Conservation (phyloP, 192 early-diverging fungal genomes). For the Mortierella hygrophila region DNA sequence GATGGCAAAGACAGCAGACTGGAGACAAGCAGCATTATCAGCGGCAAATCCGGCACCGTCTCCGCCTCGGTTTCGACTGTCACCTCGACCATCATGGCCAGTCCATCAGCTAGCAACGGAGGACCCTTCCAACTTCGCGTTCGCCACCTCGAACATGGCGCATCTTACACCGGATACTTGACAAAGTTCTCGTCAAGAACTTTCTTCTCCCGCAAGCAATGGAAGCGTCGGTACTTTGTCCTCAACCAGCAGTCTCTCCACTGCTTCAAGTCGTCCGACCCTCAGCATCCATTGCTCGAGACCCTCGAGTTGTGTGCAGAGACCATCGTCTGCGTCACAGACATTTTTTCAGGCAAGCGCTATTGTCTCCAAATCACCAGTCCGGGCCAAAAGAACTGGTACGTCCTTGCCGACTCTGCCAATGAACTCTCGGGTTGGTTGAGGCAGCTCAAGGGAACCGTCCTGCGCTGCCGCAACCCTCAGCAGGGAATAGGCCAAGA, state of each 20-base stretch:
- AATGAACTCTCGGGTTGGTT: slow-evolving; percentile 56
- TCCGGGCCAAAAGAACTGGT: slow-evolving; percentile 57
- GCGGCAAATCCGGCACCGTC: neutral
- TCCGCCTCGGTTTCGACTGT: neutral
- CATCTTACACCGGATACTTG: slow-evolving; percentile 36
- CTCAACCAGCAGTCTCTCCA: slow-evolving; percentile 47
- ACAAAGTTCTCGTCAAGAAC: slow-evolving; percentile 50
- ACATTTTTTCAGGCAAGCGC: slow-evolving; percentile 54
- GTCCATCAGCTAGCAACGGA: neutral
- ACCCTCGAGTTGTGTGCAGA: slow-evolving; percentile 46
- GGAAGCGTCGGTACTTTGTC: slow-evolving; percentile 60
- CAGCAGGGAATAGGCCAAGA: neutral
- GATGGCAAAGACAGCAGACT: neutral
- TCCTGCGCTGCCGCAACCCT: slow-evolving; percentile 26
- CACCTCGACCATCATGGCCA: neutral
- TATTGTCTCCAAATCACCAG: slow-evolving; percentile 57
- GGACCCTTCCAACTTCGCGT: slow-evolving; percentile 26
- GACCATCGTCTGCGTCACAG: slow-evolving; percentile 61
- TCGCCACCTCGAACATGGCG: slow-evolving; percentile 32
- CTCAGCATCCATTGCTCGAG: slow-evolving; percentile 45
- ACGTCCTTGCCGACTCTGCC: slow-evolving; percentile 56
- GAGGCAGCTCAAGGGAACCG: slow-evolving; percentile 52
- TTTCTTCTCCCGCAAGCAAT: slow-evolving; percentile 57
- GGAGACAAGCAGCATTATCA: neutral
- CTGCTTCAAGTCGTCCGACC: slow-evolving; percentile 59